phyloP scores from a whole-genome alignment of 2,329 filamentous ascomycete species.

The Phaeosphaeriaceae sp. region DNA sequence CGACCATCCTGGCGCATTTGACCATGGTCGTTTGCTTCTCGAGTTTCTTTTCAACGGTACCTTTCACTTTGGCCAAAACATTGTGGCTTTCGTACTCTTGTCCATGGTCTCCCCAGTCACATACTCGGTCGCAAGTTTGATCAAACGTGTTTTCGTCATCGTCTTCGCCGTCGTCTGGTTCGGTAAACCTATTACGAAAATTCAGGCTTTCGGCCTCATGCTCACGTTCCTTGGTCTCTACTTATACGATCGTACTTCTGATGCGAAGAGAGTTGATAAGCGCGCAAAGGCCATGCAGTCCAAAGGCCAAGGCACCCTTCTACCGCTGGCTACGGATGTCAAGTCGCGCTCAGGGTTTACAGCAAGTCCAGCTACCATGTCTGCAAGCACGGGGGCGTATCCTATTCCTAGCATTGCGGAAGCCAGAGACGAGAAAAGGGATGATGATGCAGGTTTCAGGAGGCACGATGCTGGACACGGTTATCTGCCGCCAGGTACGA shows the following conservation, averaged over 20 bases:
- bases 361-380: slow-evolving; percentile 49
- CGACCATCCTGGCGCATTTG: slow-evolving; percentile 75
- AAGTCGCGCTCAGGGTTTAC: slow-evolving; percentile 41
- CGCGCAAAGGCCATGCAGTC: slow-evolving; percentile 70
- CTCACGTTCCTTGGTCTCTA: slow-evolving; percentile 93
- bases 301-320: slow-evolving; percentile 66
- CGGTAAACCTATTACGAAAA: slow-evolving; percentile 79
- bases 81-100: slow-evolving; percentile 89
- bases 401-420: slow-evolving; percentile 31
- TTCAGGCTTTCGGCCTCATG: slow-evolving; percentile 84
- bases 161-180: slow-evolving; percentile 96
- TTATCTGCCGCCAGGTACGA: slow-evolving; percentile 81
- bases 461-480: slow-evolving; percentile 49
- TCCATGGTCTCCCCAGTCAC: slow-evolving; percentile 96
- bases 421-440: slow-evolving; percentile 61
- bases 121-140: slow-evolving; percentile 92
- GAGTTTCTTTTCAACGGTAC: slow-evolving; percentile 97
- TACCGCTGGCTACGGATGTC: slow-evolving; percentile 65
- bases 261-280: slow-evolving; percentile 85
- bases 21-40: slow-evolving; percentile 67
- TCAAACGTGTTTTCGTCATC: slow-evolving; percentile 98
- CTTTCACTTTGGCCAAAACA: slow-evolving; percentile 96
- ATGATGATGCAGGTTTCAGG: slow-evolving; percentile 58
- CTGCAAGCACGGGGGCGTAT: slow-evolving; percentile 42
- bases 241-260: slow-evolving; percentile 90